Conservation (phyloP, 495 filamentous ascomycete genomes). For the Choiromyces venosus region DNA sequence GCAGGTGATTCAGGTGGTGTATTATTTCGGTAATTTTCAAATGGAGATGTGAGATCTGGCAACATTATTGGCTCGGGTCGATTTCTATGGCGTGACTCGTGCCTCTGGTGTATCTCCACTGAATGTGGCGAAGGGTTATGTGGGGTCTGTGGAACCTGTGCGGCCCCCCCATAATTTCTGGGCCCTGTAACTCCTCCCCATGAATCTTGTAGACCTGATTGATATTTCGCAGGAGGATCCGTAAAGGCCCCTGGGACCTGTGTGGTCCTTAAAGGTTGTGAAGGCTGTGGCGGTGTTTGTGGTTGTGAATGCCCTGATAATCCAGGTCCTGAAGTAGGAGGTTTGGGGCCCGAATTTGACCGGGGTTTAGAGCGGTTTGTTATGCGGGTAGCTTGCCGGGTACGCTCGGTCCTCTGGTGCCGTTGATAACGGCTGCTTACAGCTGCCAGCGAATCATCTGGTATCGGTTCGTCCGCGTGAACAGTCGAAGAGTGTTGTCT, state of each 20-base stretch:
- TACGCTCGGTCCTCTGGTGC: slow-evolving; percentile 67
- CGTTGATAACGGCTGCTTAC: slow-evolving; percentile 90
- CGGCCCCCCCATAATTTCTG: slow-evolving; percentile 3
- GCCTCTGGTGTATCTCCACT: slow-evolving; percentile 25
- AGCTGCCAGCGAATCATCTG: slow-evolving; percentile 84
- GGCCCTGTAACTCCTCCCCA: neutral
- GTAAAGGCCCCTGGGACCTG: neutral
- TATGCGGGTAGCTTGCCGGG: slow-evolving; percentile 19
- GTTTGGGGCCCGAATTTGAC: slow-evolving; percentile 35
- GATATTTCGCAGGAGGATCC: slow-evolving; percentile 16
- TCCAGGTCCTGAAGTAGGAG: slow-evolving; percentile 5
- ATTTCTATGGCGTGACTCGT: slow-evolving; percentile 34
- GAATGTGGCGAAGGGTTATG: slow-evolving; percentile 4
- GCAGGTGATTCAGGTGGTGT: slow-evolving; percentile 41
- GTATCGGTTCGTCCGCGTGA: slow-evolving; percentile 95
- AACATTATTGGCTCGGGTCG: slow-evolving; percentile 38
- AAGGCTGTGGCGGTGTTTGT: slow-evolving; percentile 23
- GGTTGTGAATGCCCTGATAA: slow-evolving; percentile 26
- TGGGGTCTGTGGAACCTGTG: slow-evolving; percentile 4
- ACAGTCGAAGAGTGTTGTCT: slow-evolving; percentile 97
- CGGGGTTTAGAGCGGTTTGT: slow-evolving; percentile 31
- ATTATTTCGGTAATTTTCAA: slow-evolving; percentile 38
- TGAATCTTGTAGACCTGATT: slow-evolving; percentile 18
- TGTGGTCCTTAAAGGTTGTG: neutral
- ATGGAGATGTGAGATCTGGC: slow-evolving; percentile 28